Evolutionary conservation across 768 basidiomycete species (phyloP), one percentile per base, ranked within the genome.

Genomic region (Lactarius hengduanensis): DNA sequence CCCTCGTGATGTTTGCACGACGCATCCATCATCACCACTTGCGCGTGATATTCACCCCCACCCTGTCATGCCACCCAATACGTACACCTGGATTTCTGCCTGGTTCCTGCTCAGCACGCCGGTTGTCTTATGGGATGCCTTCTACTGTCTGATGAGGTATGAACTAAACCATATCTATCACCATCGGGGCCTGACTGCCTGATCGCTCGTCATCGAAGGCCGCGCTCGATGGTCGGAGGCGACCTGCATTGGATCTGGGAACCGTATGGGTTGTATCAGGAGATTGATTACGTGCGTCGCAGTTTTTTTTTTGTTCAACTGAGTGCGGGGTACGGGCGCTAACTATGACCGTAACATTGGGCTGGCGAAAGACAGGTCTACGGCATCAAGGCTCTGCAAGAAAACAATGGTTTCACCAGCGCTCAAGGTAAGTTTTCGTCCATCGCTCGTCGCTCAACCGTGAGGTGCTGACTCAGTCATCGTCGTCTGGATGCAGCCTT

Each of bases 221-320:
- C 94, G 22, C 84, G 92, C 26, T 94, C 92, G 4, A 91, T 95
- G 87, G 79, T 78, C 70, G 93, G 91, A 0, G 94, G 94, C 2
- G 92, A 95, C 76, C 80, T 95, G 56, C 90, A 94, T 71, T 96
- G 93, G 94, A 83, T 96, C 54, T 96, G 94, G 94, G 79, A 83
- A 65, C 92, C 92, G 2, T 96, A 96, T 73, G 83, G 80, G 30
- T 66, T 90, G 36, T 94, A 93, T 76, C 88, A 92, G 72, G 79
- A 88, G n/a, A 78, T 92, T 40, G 78, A 81, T 67, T 73, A 77
- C 54, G 79, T 81, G 68, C 62, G 78, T 75, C 26, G 30, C 57
- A 34, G 26, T 26, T 26, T 26, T 26, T 26, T 26, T 26, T 62
- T 20, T 47, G 40, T 59, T 43, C 72, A 47, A 71, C 73, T 30